These are phyloP conservation scores for Candida krabiensis DNA, from an alignment of 805 yeast species.

Conservation along the genomic window DNA sequence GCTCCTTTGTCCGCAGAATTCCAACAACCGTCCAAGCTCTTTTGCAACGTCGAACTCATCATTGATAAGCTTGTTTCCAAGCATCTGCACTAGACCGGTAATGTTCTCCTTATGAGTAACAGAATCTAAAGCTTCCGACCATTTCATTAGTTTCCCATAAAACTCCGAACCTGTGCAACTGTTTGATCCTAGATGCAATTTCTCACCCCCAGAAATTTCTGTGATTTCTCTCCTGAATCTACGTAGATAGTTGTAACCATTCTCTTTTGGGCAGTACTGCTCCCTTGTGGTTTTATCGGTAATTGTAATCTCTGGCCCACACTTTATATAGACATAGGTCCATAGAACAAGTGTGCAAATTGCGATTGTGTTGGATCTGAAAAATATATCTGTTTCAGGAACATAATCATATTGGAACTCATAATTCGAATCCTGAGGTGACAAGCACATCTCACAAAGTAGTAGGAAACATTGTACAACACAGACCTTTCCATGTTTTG, in stretches of 20 bases:
- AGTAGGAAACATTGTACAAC: conserved; percentile 62
- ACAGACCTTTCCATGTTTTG: conserved; percentile 49
- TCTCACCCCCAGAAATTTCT: conserved; percentile 30
- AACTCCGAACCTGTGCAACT: conserved; percentile 35
- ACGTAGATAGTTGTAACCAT: conserved; percentile 49
- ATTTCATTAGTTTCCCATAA: conserved; percentile 41
- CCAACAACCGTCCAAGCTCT: conserved; percentile 53
- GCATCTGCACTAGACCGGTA: conserved; percentile 53
- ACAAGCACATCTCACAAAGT: conserved; percentile 60
- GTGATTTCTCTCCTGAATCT: conserved; percentile 47
- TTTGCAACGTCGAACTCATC: conserved; percentile 57
- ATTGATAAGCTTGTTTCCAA: conserved; percentile 39
- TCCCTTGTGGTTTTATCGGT: conserved; percentile 22
- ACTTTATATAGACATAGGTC: conserved; percentile 48
- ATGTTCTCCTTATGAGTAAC: conserved; percentile 47
- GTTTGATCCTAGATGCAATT: conserved; percentile 35
- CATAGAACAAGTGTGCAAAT: conserved; percentile 47
- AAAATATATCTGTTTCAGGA: conserved; percentile 52
- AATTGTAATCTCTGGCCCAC: conserved; percentile 44
- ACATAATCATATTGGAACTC: conserved; percentile 47
- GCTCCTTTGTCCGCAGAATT: conserved; percentile 55
- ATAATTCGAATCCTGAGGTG: conserved; percentile 46
- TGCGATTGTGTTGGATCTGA: conserved; percentile 43
- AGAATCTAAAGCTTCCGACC: conserved; percentile 40
- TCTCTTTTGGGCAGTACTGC: conserved; percentile 34